Percentiles rank a stretch among this genome's conserved stretches.
Conservation (phyloP, 305 asterid species). For the Fraxinus nigra region DNA sequence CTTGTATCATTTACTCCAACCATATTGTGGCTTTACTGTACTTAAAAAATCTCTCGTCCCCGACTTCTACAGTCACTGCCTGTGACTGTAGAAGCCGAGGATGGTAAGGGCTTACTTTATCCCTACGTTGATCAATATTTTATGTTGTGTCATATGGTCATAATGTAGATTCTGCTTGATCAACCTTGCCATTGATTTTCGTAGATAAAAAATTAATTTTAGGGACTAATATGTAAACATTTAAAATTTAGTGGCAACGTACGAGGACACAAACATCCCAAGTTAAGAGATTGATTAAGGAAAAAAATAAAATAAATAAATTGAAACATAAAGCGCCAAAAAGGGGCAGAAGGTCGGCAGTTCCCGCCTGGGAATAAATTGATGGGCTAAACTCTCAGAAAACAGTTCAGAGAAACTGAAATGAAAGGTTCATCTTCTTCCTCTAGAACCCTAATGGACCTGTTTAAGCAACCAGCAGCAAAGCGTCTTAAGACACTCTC, state of each 20-base stretch:
- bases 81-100: background rate
- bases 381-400: background rate
- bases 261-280: background rate
- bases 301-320: too few relatives aligned
- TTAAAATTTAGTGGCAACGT: background rate
- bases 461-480: constrained; percentile 68
- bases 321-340: background rate
- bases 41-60: background rate
- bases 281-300: background rate
- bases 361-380: background rate
- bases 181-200: background rate
- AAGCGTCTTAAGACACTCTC: constrained; percentile 66
- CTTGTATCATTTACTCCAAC: background rate
- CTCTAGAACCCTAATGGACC: constrained; percentile 69
- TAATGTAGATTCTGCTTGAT: background rate
- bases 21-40: background rate
- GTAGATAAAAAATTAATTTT: background rate
- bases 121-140: background rate
- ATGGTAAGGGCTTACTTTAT: background rate
- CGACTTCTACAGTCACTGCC: background rate
- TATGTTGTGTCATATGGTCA: background rate
- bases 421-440: constrained; percentile 27
- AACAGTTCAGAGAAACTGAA: background rate
- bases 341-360: background rate
- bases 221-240: background rate